Percentiles rank a stretch among this genome's conserved stretches.
phyloP scores from a whole-genome alignment of 2,329 filamentous ascomycete genomes.

The Pseudopyrenochaeta lycopersici region DNA sequence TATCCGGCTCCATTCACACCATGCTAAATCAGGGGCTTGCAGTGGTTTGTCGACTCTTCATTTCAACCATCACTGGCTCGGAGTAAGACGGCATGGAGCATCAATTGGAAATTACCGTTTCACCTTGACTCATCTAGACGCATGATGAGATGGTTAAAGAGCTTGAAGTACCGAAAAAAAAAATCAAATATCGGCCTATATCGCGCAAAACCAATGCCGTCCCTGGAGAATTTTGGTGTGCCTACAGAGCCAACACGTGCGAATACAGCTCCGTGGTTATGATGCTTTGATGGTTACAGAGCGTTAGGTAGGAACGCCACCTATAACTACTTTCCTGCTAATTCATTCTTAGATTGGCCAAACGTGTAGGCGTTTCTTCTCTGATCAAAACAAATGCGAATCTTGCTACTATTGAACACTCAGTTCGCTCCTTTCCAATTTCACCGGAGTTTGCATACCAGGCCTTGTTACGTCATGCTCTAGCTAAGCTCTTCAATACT shows the following conservation, averaged over 20 bases:
- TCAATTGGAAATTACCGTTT: background rate
- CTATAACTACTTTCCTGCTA: background rate
- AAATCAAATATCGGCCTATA: slow-evolving; percentile 27
- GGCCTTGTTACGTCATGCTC: slow-evolving; percentile 30
- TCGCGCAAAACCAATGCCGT: slow-evolving; percentile 18
- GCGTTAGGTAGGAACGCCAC: slow-evolving; percentile 14
- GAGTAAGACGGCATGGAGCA: slow-evolving; percentile 17
- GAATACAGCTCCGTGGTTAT: slow-evolving; percentile 31
- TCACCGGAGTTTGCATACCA: slow-evolving; percentile 30
- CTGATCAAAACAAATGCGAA: slow-evolving; percentile 21
- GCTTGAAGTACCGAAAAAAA: slow-evolving; percentile 25
- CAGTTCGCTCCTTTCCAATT: slow-evolving; percentile 22
- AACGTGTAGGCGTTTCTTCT: slow-evolving; percentile 27
- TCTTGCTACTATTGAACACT: slow-evolving; percentile 27
- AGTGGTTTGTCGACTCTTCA: slow-evolving; percentile 32
- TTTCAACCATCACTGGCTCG: slow-evolving; percentile 35
- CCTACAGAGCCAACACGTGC: slow-evolving; percentile 18
- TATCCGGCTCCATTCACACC: slow-evolving; percentile 32
- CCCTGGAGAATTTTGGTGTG: slow-evolving; percentile 25
- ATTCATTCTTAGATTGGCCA: slow-evolving; percentile 16
- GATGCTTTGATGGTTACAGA: slow-evolving; percentile 28
- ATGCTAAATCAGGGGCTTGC: slow-evolving; percentile 24
- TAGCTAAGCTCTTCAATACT: slow-evolving; percentile 29
- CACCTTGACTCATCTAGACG: slow-evolving; percentile 12
- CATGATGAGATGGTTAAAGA: slow-evolving; percentile 34